A percentile compares a stretch with the other conserved stretches of the same genome.
These are phyloP conservation scores for Cystobasidium pallidum DNA, from an alignment of 1,284 basidiomycete genomes.

Conservation along the genomic window DNA sequence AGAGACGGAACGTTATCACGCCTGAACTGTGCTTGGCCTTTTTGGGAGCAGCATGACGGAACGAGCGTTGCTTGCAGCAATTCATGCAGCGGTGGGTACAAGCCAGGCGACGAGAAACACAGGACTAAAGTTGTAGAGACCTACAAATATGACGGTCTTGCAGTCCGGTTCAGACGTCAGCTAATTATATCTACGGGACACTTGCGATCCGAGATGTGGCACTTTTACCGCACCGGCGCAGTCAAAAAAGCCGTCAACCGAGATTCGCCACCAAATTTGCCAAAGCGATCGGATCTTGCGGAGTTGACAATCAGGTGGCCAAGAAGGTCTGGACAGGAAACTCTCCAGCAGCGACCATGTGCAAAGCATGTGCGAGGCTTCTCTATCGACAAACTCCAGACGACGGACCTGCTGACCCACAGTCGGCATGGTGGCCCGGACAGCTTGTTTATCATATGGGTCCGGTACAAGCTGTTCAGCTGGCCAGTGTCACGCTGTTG, in stretches of 20 bases:
- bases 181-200: background rate
- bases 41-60: background rate
- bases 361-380: background rate
- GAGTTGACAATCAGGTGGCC: background rate
- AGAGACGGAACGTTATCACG: conserved; percentile 10
- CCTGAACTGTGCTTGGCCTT: conserved; percentile 15
- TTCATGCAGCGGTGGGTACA: background rate
- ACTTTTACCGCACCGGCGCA: background rate
- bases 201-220: background rate
- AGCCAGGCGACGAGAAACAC: background rate
- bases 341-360: background rate
- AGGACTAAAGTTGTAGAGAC: background rate
- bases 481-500: background rate
- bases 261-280: background rate
- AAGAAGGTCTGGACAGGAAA: conserved; percentile 1
- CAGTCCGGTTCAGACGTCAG: background rate
- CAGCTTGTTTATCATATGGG: background rate
- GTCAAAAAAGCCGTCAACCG: background rate
- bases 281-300: background rate
- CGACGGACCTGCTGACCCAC: background rate
- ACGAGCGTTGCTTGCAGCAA: background rate
- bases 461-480: too few species aligned
- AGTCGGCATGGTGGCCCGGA: background rate
- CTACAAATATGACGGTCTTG: background rate
- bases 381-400: background rate